These are phyloP conservation scores for Amanita phalloides DNA, from an alignment of 768 basidiomycete genomes.

Conservation along the genomic window DNA sequence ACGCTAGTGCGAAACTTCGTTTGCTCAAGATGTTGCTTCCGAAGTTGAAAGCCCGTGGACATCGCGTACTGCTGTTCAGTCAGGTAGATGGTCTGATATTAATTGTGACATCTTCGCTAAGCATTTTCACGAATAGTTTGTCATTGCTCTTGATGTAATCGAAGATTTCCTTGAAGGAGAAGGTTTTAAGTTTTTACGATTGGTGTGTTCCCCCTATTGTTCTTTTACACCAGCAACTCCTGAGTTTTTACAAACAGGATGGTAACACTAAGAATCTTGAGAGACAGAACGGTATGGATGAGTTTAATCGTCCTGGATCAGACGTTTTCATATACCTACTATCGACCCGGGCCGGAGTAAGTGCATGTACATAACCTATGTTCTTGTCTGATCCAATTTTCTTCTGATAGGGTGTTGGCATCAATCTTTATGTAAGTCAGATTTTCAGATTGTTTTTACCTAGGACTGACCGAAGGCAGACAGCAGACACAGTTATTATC, in stretches of 20 bases:
- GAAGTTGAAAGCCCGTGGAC: constrained; percentile 74
- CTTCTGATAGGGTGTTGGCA: constrained; percentile 58
- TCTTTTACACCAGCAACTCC: neutral
- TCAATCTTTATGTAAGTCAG: constrained; percentile 57
- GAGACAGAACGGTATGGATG: constrained; percentile 94
- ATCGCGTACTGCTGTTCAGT: constrained; percentile 86
- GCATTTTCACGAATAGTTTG: constrained; percentile 46
- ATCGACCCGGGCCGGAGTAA: constrained; percentile 79
- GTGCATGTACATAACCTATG: constrained; percentile 8
- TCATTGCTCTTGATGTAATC: constrained; percentile 74
- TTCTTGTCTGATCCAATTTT: neutral
- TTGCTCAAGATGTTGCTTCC: constrained; percentile 71
- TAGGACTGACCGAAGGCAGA: constrained; percentile 33
- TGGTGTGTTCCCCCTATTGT: constrained; percentile 30
- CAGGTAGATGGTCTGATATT: constrained; percentile 38
- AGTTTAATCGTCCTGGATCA: constrained; percentile 81
- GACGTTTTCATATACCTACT: constrained; percentile 88
- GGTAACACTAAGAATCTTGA: constrained; percentile 76
- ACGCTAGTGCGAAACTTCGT: constrained; percentile 77
- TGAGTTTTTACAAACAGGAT: constrained; percentile 40
- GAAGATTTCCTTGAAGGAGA: constrained; percentile 87
- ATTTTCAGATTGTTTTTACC: neutral
- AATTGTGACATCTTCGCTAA: neutral
- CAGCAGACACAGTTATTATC: constrained; percentile 88
- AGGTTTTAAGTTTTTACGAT: constrained; percentile 64